These are phyloP conservation scores for Millerozyma acaciae DNA, from an alignment of 805 yeast genomes.

Conservation along the genomic window DNA sequence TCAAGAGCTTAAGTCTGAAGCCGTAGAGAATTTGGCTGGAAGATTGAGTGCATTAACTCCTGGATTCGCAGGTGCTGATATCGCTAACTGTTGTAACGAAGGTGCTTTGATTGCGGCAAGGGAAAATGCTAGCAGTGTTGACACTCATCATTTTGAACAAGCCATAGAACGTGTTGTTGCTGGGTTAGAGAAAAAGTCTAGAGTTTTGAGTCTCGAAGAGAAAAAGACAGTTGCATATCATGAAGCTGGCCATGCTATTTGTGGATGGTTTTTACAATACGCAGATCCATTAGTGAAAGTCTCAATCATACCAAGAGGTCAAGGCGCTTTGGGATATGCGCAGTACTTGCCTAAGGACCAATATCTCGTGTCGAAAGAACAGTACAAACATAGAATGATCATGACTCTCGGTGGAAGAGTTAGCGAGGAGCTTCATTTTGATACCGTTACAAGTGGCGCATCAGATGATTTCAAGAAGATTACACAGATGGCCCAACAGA, in stretches of 20 bases:
- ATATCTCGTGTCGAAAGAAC: conserved; percentile 70
- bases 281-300: conserved; percentile 92
- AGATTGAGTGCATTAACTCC: conserved; percentile 89
- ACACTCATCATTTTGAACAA: conserved; percentile 73
- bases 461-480: conserved; percentile 90
- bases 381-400: conserved; percentile 80
- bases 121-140: conserved; percentile 57
- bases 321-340: conserved; percentile 94
- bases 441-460: conserved; percentile 87
- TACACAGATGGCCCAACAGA: conserved; percentile 81
- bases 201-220: conserved; percentile 74
- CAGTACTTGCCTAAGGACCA: conserved; percentile 91
- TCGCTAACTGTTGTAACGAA: conserved; percentile 91
- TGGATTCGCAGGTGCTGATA: conserved; percentile 94
- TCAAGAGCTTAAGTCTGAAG: conserved; percentile 37
- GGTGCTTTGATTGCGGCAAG: conserved; percentile 94
- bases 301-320: conserved; percentile 92
- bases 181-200: conserved; percentile 84
- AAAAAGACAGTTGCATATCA: conserved; percentile 87
- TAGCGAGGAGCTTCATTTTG: conserved; percentile 84
- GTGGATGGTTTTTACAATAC: conserved; percentile 86
- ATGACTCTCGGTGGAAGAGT: conserved; percentile 94
- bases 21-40: conserved; percentile 65
- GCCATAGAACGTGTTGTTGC: conserved; percentile 94
- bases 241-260: conserved; percentile 95